A percentile compares a stretch with the other conserved stretches of the same genome.
Conservation (phyloP, 352 stramenopile genomes). For the Globisporangium megalacanthum region DNA sequence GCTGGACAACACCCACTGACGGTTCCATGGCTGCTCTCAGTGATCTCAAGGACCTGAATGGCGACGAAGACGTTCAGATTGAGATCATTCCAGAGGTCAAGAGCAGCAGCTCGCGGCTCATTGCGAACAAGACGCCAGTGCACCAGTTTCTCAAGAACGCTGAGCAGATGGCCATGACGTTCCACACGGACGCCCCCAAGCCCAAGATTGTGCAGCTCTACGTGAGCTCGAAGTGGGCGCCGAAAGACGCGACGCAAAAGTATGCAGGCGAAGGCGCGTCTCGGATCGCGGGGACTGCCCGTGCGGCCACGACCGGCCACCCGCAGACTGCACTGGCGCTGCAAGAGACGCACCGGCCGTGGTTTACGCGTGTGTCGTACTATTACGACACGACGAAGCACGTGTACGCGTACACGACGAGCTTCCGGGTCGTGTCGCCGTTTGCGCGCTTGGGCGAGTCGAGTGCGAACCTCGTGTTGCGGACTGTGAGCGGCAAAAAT, state of each 20-base stretch:
- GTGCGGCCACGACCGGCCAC: not conserved
- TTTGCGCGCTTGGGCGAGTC: constrained; percentile 63
- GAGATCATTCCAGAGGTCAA: too few relatives aligned
- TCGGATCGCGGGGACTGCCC: constrained; percentile 9
- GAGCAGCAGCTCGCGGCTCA: too few relatives aligned
- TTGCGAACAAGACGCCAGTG: too few relatives aligned
- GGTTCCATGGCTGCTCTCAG: too few relatives aligned
- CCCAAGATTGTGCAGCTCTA: constrained; percentile 1
- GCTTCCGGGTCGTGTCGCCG: constrained; percentile 58
- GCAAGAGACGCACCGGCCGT: constrained; percentile 36
- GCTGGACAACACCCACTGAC: too few relatives aligned
- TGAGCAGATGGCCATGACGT: too few relatives aligned
- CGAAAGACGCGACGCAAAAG: constrained; percentile 3
- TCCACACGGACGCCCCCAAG: too few relatives aligned
- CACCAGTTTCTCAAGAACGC: too few relatives aligned
- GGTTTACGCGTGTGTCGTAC: constrained; percentile 69
- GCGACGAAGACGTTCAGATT: too few relatives aligned
- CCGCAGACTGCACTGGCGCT: constrained; percentile 2
- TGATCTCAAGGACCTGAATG: too few relatives aligned
- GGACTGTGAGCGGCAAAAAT: constrained; percentile 54
- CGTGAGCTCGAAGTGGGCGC: constrained; percentile 7
- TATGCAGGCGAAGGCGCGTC: constrained; percentile 13
- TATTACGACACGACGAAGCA: constrained; percentile 80
- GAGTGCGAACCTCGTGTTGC: constrained; percentile 57
- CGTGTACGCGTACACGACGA: constrained; percentile 81